Evolutionary conservation across 805 yeast species (phyloP).

Genomic region (Citeromyces nyonsensis): DNA sequence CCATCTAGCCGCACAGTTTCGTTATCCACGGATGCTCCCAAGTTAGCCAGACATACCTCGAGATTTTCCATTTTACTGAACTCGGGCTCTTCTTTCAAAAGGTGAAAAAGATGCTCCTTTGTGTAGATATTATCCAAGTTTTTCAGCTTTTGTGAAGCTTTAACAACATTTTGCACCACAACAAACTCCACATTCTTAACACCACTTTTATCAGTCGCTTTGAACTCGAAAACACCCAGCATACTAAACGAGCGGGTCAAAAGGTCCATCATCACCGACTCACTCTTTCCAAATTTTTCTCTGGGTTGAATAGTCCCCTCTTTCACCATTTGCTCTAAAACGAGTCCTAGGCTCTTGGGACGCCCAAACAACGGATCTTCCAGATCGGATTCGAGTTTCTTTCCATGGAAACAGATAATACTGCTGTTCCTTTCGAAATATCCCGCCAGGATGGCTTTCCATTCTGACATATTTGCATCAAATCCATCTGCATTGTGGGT

Average conservation of each 20-base stretch:
- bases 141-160: too few relatives aligned
- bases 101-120: neutral
- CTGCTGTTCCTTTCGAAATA: too few relatives aligned
- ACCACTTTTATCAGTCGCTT: too few relatives aligned
- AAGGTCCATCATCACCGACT: too few relatives aligned
- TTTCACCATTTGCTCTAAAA: neutral
- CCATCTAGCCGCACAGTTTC: conserved; percentile 5
- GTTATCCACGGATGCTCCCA: neutral
- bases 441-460: conserved; percentile 13
- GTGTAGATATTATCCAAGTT: neutral
- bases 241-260: too few relatives aligned
- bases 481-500: conserved; percentile 31
- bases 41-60: neutral
- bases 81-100: neutral
- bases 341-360: conserved; percentile 1
- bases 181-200: too few relatives aligned
- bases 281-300: neutral
- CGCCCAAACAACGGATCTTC: neutral
- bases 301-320: neutral
- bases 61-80: neutral
- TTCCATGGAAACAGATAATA: too few relatives aligned
- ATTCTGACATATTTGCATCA: conserved; percentile 28
- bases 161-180: too few relatives aligned
- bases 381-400: neutral
- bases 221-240: too few relatives aligned